Conservation (phyloP, 148 eudicot species). For the Rhododendron ferrugineum region DNA sequence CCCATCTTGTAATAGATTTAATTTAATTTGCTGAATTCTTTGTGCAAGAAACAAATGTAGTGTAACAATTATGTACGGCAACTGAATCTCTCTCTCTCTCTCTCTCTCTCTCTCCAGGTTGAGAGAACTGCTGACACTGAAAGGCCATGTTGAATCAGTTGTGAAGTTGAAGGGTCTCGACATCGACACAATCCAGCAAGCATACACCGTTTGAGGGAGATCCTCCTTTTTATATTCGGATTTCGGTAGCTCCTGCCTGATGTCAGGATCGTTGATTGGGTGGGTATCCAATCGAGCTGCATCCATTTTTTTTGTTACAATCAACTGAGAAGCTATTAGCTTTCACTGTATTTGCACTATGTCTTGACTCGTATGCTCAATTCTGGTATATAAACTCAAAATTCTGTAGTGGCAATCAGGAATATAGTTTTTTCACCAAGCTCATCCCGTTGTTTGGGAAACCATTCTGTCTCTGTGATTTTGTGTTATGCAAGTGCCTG, state of each 20-base stretch:
- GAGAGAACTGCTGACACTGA: conserved; percentile 53
- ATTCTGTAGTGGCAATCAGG: not conserved
- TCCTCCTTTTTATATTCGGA: not conserved
- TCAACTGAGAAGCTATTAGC: not conserved
- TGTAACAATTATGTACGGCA: not conserved
- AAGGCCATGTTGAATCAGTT: conserved; percentile 62
- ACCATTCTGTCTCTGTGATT: not conserved
- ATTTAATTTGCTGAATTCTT: not conserved
- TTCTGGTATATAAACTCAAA: not conserved
- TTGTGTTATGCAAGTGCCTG: not conserved
- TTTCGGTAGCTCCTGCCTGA: not conserved
- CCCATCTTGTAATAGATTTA: not conserved
- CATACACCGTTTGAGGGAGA: conserved; percentile 49
- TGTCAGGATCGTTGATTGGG: not conserved
- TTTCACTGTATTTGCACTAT: not conserved
- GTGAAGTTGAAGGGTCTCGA: conserved; percentile 56
- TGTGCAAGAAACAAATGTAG: not conserved
- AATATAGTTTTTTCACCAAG: not conserved
- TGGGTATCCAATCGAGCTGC: not conserved
- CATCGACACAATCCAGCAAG: conserved; percentile 58
- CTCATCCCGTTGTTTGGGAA: not conserved
- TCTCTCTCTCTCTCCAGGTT: conserved; percentile 27
- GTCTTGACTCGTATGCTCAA: not conserved
- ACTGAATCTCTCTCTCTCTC: not conserved
- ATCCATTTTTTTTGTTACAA: not conserved